Conservation (phyloP, 139 green algal species). For the Diplosphaera chodatii region DNA sequence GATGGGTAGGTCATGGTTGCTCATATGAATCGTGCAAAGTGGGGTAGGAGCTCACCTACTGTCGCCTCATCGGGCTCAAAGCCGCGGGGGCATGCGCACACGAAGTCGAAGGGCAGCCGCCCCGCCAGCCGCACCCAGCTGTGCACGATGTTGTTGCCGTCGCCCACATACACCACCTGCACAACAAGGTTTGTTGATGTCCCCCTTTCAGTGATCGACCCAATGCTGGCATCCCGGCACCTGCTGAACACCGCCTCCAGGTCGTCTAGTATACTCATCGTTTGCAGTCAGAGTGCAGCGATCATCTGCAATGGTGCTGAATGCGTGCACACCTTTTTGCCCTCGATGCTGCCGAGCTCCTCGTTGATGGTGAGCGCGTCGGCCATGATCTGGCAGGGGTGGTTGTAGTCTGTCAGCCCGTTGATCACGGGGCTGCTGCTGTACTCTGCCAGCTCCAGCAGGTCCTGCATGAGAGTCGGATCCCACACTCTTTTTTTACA, state of each 20-base stretch:
- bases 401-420: slow-evolving; percentile 99
- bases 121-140: slow-evolving; percentile 88
- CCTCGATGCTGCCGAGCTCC: slow-evolving; percentile 64
- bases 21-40: too few species aligned
- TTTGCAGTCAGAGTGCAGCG: too few species aligned
- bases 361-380: slow-evolving; percentile 92
- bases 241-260: too few species aligned
- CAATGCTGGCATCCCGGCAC: too few species aligned
- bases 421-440: slow-evolving; percentile 88
- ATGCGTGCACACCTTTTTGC: slow-evolving; percentile 54
- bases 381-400: slow-evolving; percentile 98
- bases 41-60: slow-evolving; percentile 50
- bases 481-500: too few species aligned
- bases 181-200: too few species aligned
- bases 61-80: slow-evolving; percentile 90
- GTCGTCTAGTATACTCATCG: too few species aligned
- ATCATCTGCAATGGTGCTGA: too few species aligned
- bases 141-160: slow-evolving; percentile 99
- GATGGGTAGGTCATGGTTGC: too few species aligned
- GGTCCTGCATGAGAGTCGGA: too few species aligned
- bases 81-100: slow-evolving; percentile 86
- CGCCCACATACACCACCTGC: slow-evolving; percentile 87
- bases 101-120: slow-evolving; percentile 85
- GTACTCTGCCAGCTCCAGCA: slow-evolving; percentile 88
- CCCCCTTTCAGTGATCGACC: too few species aligned